Base-by-base conservation (phyloP, 2,329 filamentous ascomycete genomes). In the Thielaviopsis populi region DNA sequence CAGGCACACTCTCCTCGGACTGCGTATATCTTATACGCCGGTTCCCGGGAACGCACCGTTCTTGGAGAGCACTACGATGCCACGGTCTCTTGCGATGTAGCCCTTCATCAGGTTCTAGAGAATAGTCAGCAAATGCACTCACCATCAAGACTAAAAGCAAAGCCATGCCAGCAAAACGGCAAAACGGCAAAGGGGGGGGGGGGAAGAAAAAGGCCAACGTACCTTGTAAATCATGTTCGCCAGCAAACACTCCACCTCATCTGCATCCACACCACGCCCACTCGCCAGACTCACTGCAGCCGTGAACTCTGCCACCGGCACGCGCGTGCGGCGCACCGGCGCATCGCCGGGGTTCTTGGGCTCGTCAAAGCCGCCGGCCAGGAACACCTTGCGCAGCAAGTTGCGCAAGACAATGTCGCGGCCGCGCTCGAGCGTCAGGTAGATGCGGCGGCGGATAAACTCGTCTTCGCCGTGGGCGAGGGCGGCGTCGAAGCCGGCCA, bases 181-280 rank as follows among this genome's bases (percentile, higher is more conserved):
- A n/a, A n/a, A n/a, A n/a, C n/a, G n/a, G n/a, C n/a, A n/a, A n/a
- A n/a, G n/a, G n/a, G n/a, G n/a, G n/a, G n/a, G n/a, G n/a, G n/a
- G n/a, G n/a, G n/a, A n/a, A n/a, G n/a, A n/a, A n/a, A n/a, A n/a
- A n/a, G n/a, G n/a, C n/a, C 50, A 59, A 70, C 75, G 69, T 75
- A 95, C 92, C 84, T 97, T 99, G 79, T 97, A 99, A 67, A 99
- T 96, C 82, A 96, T 89, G 72, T 96, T 97, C 33, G 94, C 90
- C 70, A 99, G 72, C 69, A 96, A 76, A 73, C 94, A 99, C 74
- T 99, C 95, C 3, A 97, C 91, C 74, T 99, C 94, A 71, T 99
- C 95, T 40, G 82, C 80, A 69, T 96, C 94, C 41, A 95, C 78
- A 41, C 79, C 75, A 71, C 88, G 79, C 63, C 80, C 78, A 68